Base-by-base conservation (phyloP, 2,329 filamentous ascomycete species). In the Triangularia verruculosa region DNA sequence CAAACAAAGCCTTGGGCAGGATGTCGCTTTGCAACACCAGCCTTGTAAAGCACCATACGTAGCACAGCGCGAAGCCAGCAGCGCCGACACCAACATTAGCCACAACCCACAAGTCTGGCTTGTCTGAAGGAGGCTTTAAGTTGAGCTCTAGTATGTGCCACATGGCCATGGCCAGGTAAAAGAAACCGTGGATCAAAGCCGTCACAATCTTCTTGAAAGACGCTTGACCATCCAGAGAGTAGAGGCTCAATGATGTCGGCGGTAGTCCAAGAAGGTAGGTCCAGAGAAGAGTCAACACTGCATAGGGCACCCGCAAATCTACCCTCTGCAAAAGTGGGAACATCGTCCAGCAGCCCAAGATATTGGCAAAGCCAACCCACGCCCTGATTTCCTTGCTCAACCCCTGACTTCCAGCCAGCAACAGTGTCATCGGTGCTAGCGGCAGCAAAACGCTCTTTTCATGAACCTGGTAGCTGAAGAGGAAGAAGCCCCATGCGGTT, bases 401-500 rank as follows among this genome's bases (percentile, higher is more conserved):
- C 0, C 94, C 94, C 57, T 91, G 86, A 66, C 89, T 86, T 15
- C 90, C 88, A 15, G 91, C 90, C 43, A 99, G 82, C 4, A 98
- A 82, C 6, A 97, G 78, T 0, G 93, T 98, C 91, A 96, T 97
- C 0, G 95, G 95, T 74, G 98, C 86, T 55, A 99, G 81, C 0
- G 95, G 96, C 2, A 99, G 84, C 4, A 99, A 82, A 0, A 97
- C 92, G 69, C 93, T 97, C 83, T 99, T 99, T 79, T 99, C 95
- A 72, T 99, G 95, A 0, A 99, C 96, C 74, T 99, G 95, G 75
- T 96, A 99, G 71, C 92, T 96, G 79, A 96, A 98, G 15, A 99
- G 82, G 75, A 98, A 99, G 81, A 99, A 99, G 0, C 90, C 94
- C 95, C 95, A 99, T 1, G 93, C 91, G 0, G 91, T 93, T 1